A percentile compares a stretch with the other conserved stretches of the same genome.
Evolutionary conservation across 495 filamentous ascomycete species (phyloP).

Genomic region (Penicillium egyptiacum): DNA sequence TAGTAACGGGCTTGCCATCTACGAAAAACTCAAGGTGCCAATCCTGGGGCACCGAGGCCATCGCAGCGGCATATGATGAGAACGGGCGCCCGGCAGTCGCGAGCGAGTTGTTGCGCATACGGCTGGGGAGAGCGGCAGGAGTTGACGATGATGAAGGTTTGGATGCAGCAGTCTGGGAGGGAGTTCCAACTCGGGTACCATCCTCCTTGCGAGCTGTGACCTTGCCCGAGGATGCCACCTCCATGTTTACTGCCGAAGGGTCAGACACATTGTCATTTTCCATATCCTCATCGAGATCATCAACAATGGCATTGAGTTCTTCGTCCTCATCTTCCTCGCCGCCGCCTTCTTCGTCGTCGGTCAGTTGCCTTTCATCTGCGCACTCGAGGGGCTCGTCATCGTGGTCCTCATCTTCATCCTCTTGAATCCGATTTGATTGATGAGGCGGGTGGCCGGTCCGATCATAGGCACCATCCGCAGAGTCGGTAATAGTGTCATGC

Average conservation of each 20-base stretch:
- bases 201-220: conserved; percentile 97
- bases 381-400: conserved; percentile 75
- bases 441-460: conserved; percentile 51
- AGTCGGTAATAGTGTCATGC: conserved; percentile 31
- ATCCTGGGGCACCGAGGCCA: conserved; percentile 72
- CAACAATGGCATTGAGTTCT: conserved; percentile 81
- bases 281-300: conserved; percentile 87
- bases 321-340: conserved; percentile 68
- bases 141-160: conserved; percentile 49
- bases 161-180: conserved; percentile 60
- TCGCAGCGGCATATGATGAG: conserved; percentile 78
- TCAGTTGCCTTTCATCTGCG: conserved; percentile 86
- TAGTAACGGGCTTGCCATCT: conserved; percentile 76
- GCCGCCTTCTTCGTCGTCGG: conserved; percentile 71
- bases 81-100: conserved; percentile 49
- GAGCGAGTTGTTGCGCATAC: conserved; percentile 38
- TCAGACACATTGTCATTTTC: conserved; percentile 72
- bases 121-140: conserved; percentile 33
- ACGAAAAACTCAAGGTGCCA: conserved; percentile 99
- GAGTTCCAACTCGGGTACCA: conserved; percentile 85
- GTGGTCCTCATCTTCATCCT: conserved; percentile 55
- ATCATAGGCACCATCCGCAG: conserved; percentile 26
- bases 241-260: conserved; percentile 86
- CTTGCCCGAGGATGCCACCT: conserved; percentile 85
- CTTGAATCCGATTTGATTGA: conserved; percentile 47